Evolutionary conservation across 306 rosid species (phyloP).

Genomic region (Macrotyloma uniflorum): DNA sequence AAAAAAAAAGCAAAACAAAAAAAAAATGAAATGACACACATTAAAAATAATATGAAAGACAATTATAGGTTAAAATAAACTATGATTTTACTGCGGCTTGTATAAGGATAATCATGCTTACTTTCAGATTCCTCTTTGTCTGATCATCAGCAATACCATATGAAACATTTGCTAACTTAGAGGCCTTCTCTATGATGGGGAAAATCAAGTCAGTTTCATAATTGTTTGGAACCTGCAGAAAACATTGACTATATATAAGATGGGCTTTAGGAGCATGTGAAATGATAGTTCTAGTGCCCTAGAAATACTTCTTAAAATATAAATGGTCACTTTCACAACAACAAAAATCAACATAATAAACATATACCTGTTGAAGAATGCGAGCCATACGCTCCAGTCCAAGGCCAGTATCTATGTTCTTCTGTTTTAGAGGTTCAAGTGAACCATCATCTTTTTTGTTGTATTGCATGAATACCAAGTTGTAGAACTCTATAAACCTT

Average conservation of each 20-base stretch:
- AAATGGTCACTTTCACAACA: constrained; percentile 23
- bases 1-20: background rate
- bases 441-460: constrained; percentile 86
- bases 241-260: constrained; percentile 33
- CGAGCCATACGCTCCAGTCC: constrained; percentile 97
- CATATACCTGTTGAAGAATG: constrained; percentile 82
- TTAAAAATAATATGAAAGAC: background rate
- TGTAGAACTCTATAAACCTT: constrained; percentile 91
- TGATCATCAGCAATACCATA: constrained; percentile 69
- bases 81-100: constrained; percentile 27
- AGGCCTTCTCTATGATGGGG: constrained; percentile 83
- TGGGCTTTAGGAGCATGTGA: constrained; percentile 31
- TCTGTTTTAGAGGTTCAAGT: constrained; percentile 88
- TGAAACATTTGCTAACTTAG: constrained; percentile 73
- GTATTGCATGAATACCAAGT: constrained; percentile 95
- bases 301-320: background rate
- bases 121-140: constrained; percentile 75
- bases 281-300: constrained; percentile 5
- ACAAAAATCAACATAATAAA: constrained; percentile 8
- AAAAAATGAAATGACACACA: constrained; percentile 18
- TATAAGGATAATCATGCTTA: constrained; percentile 51
- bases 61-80: constrained; percentile 34
- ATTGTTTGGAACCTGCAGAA: constrained; percentile 87
- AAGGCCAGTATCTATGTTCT: constrained; percentile 93
- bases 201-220: constrained; percentile 95